Percentiles rank a stretch among this genome's conserved stretches.
Evolutionary conservation across 345 rosid species (phyloP).

Genomic region (sweet orange (Citrus sinensis)): DNA sequence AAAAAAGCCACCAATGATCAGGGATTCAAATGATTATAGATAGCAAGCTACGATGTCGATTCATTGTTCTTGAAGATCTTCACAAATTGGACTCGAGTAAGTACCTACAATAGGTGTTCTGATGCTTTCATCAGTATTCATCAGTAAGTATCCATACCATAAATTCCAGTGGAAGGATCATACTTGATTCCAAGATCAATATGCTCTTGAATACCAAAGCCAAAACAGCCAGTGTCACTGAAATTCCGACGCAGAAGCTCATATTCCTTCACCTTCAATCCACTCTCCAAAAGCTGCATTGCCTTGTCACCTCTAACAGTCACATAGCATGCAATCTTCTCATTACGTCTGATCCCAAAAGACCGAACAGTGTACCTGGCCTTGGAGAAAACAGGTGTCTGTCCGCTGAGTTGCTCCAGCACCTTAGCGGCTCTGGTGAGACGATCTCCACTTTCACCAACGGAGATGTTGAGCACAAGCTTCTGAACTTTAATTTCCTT

Average conservation of each 20-base stretch:
- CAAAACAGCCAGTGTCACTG: slow-evolving; percentile 74
- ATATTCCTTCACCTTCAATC: slow-evolving; percentile 72
- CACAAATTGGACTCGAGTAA: too few relatives aligned
- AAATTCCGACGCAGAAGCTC: slow-evolving; percentile 66
- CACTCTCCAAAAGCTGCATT: slow-evolving; percentile 74
- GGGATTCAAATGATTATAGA: too few relatives aligned
- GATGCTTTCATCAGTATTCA: too few relatives aligned
- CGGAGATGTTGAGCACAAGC: slow-evolving; percentile 79
- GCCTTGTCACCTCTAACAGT: slow-evolving; percentile 81
- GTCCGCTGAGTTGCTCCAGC: slow-evolving; percentile 84
- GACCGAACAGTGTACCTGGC: slow-evolving; percentile 76
- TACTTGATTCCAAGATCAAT: slow-evolving; percentile 74
- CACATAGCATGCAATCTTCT: slow-evolving; percentile 69
- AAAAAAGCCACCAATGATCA: too few relatives aligned
- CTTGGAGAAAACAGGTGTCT: slow-evolving; percentile 82
- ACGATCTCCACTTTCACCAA: slow-evolving; percentile 90
- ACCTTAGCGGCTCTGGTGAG: slow-evolving; percentile 91
- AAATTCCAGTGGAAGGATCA: too few relatives aligned
- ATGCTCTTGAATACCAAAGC: slow-evolving; percentile 77
- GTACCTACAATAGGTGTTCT: too few relatives aligned
- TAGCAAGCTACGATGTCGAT: too few relatives aligned
- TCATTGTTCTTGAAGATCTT: too few relatives aligned
- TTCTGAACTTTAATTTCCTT: slow-evolving; percentile 91
- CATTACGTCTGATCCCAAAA: slow-evolving; percentile 69
- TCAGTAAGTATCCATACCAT: too few relatives aligned